Evolutionary conservation across 768 basidiomycete species (phyloP).

Genomic region (Lactarius quietus): DNA sequence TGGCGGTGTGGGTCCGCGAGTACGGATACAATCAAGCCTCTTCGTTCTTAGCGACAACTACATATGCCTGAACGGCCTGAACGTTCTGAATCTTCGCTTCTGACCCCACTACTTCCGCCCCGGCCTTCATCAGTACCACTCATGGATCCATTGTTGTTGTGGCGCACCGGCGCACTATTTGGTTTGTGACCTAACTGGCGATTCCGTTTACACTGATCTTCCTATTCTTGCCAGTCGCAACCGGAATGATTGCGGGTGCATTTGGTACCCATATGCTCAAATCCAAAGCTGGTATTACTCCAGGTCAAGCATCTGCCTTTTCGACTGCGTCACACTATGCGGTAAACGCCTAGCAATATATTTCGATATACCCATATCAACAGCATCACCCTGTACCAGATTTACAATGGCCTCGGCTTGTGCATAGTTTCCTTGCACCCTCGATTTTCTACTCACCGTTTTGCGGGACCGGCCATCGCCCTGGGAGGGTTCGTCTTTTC

Average conservation of each 20-base stretch:
- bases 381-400: constrained; percentile 35
- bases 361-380: not conserved
- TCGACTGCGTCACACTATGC: constrained; percentile 59
- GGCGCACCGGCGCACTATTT: constrained; percentile 23
- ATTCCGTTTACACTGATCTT: not conserved
- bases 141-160: constrained; percentile 24
- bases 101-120: constrained; percentile 31
- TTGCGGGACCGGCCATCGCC: constrained; percentile 65
- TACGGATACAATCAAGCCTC: too few relatives aligned
- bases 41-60: not conserved
- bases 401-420: constrained; percentile 66
- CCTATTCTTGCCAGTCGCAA: constrained; percentile 33
- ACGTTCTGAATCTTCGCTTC: constrained; percentile 25
- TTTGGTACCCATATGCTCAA: constrained; percentile 67
- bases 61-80: constrained; percentile 25
- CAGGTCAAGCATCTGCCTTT: constrained; percentile 57
- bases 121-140: constrained; percentile 5
- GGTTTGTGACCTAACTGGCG: not conserved
- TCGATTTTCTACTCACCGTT: constrained; percentile 53
- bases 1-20: too few relatives aligned
- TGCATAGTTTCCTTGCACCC: constrained; percentile 61
- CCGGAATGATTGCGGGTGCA: constrained; percentile 58
- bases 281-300: constrained; percentile 43
- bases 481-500: constrained; percentile 59
- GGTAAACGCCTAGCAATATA: constrained; percentile 35